phyloP scores from a whole-genome alignment of 2,329 filamentous ascomycete genomes.

The Graphilbum ipis-grandicollis region DNA sequence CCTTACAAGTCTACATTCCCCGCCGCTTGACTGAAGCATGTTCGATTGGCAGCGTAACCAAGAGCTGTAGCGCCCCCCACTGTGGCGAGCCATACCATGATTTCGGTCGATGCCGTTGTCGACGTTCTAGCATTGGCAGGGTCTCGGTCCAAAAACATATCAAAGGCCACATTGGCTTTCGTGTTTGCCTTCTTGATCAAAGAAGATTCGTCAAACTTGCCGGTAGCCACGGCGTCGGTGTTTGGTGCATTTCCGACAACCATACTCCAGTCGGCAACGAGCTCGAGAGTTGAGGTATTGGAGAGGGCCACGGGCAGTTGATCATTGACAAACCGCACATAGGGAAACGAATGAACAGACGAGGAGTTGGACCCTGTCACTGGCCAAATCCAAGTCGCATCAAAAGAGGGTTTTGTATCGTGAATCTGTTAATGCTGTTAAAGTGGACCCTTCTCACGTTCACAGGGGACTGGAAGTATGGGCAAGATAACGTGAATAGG shows the following conservation, averaged over 20 bases:
- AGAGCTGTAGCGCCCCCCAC: neutral
- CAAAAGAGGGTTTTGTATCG: neutral
- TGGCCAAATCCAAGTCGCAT: constrained; percentile 1
- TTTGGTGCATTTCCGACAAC: neutral
- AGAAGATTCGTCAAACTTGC: neutral
- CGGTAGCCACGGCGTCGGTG: neutral
- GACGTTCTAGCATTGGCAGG: neutral
- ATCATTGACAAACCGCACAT: neutral
- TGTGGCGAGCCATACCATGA: constrained; percentile 3
- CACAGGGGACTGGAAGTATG: neutral
- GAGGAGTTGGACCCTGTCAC: neutral
- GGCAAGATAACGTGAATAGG: too few relatives aligned
- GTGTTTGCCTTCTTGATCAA: neutral
- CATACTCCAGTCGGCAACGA: neutral
- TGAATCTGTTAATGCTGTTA: constrained; percentile 4
- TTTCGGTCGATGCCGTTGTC: constrained; percentile 1
- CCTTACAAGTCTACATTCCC: constrained; percentile 1
- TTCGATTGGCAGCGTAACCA: neutral
- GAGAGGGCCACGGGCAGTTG: neutral
- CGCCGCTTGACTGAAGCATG: neutral
- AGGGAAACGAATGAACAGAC: constrained; percentile 2
- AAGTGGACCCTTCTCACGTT: too few relatives aligned
- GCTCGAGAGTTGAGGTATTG: neutral
- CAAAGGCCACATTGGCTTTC: constrained; percentile 2
- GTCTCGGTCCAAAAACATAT: constrained; percentile 2